A percentile compares a stretch with the other conserved stretches of the same genome.
Evolutionary conservation across 2,329 filamentous ascomycete species (phyloP).

Genomic region (Drechslerella stenobrocha): DNA sequence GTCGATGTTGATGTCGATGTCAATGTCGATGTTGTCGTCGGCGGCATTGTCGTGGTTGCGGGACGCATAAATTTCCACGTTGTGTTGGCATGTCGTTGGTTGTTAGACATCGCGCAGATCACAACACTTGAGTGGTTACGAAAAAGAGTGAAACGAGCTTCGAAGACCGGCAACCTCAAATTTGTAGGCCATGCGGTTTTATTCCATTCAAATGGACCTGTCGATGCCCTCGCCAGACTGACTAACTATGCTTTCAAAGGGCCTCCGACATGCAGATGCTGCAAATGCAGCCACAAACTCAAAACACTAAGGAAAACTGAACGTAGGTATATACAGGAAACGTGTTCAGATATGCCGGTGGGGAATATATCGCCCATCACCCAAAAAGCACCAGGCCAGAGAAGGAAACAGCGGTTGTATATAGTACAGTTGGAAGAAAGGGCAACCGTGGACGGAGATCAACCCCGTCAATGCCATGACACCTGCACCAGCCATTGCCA

Average conservation of each 20-base stretch:
- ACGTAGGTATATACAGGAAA: constrained; percentile 2
- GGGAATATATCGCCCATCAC: constrained; percentile 13
- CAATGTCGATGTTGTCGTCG: no score
- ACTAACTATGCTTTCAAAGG: constrained; percentile 22
- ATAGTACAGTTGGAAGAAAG: constrained; percentile 37
- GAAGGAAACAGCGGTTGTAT: constrained; percentile 16
- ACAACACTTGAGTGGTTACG: no score
- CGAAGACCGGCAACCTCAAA: constrained; percentile 48
- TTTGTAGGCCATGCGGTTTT: constrained; percentile 48
- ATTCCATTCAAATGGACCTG: constrained; percentile 42
- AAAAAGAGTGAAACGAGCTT: constrained; percentile 8
- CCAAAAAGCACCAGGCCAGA: constrained; percentile 12
- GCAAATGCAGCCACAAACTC: constrained; percentile 30
- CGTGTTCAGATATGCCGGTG: constrained; percentile 10
- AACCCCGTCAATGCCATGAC: constrained; percentile 20
- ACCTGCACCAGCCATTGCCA: background rate
- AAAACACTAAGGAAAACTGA: constrained; percentile 24
- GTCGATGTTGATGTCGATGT: no score
- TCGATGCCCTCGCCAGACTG: constrained; percentile 24
- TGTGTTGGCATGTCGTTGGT: constrained; percentile 1
- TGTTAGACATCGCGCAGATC: no score
- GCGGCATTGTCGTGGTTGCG: background rate
- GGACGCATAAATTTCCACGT: background rate
- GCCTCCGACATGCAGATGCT: constrained; percentile 28
- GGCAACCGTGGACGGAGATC: constrained; percentile 10